phyloP scores from a whole-genome alignment of 805 yeast species.

The Lipomyces sp. region DNA sequence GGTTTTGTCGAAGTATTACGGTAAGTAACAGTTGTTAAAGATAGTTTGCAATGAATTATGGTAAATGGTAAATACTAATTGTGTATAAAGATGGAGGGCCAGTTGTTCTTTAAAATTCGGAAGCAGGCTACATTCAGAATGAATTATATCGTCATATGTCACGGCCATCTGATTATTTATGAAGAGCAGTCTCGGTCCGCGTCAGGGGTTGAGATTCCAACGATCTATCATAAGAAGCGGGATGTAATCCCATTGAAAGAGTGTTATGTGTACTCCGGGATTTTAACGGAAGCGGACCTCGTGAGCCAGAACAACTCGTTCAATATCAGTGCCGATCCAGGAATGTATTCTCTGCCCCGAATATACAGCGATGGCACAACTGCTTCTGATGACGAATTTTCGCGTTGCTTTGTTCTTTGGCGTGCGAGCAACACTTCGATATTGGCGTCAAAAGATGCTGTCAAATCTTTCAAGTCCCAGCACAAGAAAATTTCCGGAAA shows the following conservation, averaged over 20 bases:
- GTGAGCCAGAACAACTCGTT: slow-evolving; percentile 43
- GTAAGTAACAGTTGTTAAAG: slow-evolving; percentile 28
- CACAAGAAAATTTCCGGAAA: slow-evolving; percentile 16
- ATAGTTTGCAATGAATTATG: too few species aligned
- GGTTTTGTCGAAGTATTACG: slow-evolving; percentile 64
- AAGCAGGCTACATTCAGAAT: slow-evolving; percentile 70
- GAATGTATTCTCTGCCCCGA: slow-evolving; percentile 62
- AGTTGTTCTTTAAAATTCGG: slow-evolving; percentile 67
- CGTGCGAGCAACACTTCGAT: slow-evolving; percentile 37
- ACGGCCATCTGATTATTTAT: slow-evolving; percentile 69
- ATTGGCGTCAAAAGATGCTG: slow-evolving; percentile 14
- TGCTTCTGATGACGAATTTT: slow-evolving; percentile 75
- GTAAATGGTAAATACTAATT: neutral
- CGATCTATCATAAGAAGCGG: slow-evolving; percentile 57
- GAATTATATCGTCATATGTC: slow-evolving; percentile 66
- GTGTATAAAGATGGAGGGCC: slow-evolving; percentile 55
- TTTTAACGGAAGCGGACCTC: slow-evolving; percentile 61
- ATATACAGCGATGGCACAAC: slow-evolving; percentile 83
- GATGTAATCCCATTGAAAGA: slow-evolving; percentile 64
- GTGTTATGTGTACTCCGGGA: slow-evolving; percentile 79
- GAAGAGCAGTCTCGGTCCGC: slow-evolving; percentile 55
- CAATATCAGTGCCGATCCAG: slow-evolving; percentile 26
- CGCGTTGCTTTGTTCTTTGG: slow-evolving; percentile 84
- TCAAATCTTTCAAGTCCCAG: slow-evolving; percentile 19
- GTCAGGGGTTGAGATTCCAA: slow-evolving; percentile 53